Evolutionary conservation across 768 basidiomycete species (phyloP).

Genomic region (Artomyces pyxidatus): DNA sequence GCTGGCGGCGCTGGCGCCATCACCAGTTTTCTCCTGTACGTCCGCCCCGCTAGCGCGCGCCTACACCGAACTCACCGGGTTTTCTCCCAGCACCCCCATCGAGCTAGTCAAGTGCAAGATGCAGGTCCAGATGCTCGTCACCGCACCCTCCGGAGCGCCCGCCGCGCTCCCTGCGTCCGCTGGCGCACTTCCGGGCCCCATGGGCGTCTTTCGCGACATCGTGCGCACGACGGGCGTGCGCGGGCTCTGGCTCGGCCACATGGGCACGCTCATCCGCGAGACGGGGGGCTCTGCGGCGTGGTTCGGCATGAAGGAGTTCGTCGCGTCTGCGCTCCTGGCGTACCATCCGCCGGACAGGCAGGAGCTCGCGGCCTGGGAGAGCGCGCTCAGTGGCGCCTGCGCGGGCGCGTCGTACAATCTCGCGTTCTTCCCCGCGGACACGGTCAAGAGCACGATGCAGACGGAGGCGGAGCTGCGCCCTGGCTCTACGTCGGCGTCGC

Average conservation of each 20-base stretch:
- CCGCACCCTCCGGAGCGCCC: conserved; percentile 33
- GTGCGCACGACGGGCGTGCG: conserved; percentile 61
- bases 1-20: conserved; percentile 82
- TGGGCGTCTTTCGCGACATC: conserved; percentile 55
- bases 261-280: conserved; percentile 87
- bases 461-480: conserved; percentile 84
- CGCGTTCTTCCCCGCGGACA: conserved; percentile 92
- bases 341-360: conserved; percentile 29
- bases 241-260: conserved; percentile 96
- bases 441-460: conserved; percentile 91
- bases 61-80: conserved; percentile 1
- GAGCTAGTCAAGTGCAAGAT: conserved; percentile 96
- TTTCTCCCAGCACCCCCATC: conserved; percentile 76
- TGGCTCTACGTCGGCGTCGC: conserved; percentile 30
- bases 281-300: conserved; percentile 87
- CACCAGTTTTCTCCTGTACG: conserved; percentile 83
- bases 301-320: conserved; percentile 84
- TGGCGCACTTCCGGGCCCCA: conserved; percentile 57
- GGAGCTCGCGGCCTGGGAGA: conserved; percentile 54
- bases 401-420: conserved; percentile 84
- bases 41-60: conserved; percentile 9
- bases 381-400: conserved; percentile 77
- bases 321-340: conserved; percentile 51
- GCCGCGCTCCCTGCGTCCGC: conserved; percentile 13
- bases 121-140: conserved; percentile 86